Conservation (phyloP, 345 rosid genomes). For the Firmiana major region DNA sequence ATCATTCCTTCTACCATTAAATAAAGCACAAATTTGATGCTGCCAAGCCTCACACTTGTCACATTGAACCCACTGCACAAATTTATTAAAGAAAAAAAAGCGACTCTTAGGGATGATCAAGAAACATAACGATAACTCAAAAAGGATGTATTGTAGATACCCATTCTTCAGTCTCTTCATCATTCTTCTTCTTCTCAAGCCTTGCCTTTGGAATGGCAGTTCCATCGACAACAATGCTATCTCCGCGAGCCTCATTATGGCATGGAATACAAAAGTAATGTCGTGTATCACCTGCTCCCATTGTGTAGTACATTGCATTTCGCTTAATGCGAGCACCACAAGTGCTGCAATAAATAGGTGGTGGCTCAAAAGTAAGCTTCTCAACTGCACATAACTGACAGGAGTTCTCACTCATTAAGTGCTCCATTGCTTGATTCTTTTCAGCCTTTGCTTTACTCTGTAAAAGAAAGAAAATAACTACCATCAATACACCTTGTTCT, state of each 20-base stretch:
- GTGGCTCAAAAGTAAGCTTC: conserved; percentile 97
- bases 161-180: conserved; percentile 99
- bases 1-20: conserved; percentile 97
- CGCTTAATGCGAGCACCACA: conserved; percentile 99
- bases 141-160: conserved; percentile 33
- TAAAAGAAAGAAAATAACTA: conserved; percentile 15
- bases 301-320: conserved; percentile 91
- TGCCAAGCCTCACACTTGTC: conserved; percentile 99
- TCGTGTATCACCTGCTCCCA: conserved; percentile 87
- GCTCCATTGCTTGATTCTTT: conserved; percentile 97
- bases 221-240: conserved; percentile 71
- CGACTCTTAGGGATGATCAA: conserved; percentile 12
- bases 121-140: conserved; percentile 7
- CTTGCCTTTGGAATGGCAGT: conserved; percentile 53
- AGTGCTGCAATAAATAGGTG: conserved; percentile 89
- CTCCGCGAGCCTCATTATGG: conserved; percentile 95
- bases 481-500: background rate
- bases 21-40: conserved; percentile 97
- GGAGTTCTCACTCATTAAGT: conserved; percentile 91
- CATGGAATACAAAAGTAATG: conserved; percentile 93
- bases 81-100: conserved; percentile 22
- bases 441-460: conserved; percentile 97
- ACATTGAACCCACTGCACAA: conserved; percentile 97
- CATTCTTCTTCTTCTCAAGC: conserved; percentile 97
- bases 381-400: conserved; percentile 99